These are phyloP conservation scores for Petasospora rhodanensis DNA, from an alignment of 1,139 yeast species.

Conservation along the genomic window DNA sequence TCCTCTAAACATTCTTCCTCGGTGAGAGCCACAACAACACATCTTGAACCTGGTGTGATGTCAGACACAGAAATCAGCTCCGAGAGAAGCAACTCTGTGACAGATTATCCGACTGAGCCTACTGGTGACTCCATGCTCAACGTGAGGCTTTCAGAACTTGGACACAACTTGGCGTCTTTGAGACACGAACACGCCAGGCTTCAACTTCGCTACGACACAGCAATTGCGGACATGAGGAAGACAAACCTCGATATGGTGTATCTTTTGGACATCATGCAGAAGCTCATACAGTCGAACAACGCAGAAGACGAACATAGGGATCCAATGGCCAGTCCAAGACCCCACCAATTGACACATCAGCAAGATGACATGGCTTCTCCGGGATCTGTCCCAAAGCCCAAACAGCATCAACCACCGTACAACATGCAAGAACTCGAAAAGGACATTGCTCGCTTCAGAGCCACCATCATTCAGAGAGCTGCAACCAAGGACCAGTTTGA, in stretches of 20 bases:
- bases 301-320: slow-evolving; percentile 3
- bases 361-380: slow-evolving; percentile 19
- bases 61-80: slow-evolving; percentile 22
- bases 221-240: slow-evolving; percentile 41
- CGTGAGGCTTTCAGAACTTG: slow-evolving; percentile 38
- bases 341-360: slow-evolving; percentile 4
- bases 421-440: slow-evolving; percentile 19
- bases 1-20: slow-evolving; percentile 51
- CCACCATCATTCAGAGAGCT: slow-evolving; percentile 25
- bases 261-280: slow-evolving; percentile 44
- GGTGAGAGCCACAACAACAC: slow-evolving; percentile 8
- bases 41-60: slow-evolving; percentile 5
- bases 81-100: slow-evolving; percentile 20
- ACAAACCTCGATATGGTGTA: slow-evolving; percentile 48
- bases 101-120: slow-evolving; percentile 8
- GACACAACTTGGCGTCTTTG: slow-evolving; percentile 34
- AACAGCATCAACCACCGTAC: slow-evolving; percentile 5
- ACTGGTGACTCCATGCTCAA: slow-evolving; percentile 25
- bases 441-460: slow-evolving; percentile 25
- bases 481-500: slow-evolving; percentile 20
- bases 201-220: slow-evolving; percentile 40
- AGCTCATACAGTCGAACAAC: slow-evolving; percentile 16
- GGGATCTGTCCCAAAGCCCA: slow-evolving; percentile 11
- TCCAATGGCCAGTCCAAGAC: slow-evolving; percentile 5
- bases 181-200: slow-evolving; percentile 37